Conservation (phyloP, 73 alveolate species). For the Blepharisma stoltei region DNA sequence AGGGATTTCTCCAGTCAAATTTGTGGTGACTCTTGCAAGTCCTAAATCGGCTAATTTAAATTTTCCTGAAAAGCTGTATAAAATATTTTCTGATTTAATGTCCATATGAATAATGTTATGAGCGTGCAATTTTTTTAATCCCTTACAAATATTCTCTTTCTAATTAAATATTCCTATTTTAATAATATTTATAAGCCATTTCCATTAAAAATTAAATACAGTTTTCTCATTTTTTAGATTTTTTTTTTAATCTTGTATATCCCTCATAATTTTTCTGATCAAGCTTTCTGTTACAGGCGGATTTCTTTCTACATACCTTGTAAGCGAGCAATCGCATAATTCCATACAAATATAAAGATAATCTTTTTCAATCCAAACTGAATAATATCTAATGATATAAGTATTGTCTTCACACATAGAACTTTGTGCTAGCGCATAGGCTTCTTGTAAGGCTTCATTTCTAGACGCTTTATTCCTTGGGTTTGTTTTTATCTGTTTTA, state of each 20-base stretch:
- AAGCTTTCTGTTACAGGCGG: conserved; percentile 40
- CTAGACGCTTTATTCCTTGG: conserved; percentile 36
- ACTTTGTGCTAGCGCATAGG: conserved; percentile 67
- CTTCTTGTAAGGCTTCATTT: conserved; percentile 65
- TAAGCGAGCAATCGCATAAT: conserved; percentile 56
- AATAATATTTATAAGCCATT: no score
- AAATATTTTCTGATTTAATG: conserved; percentile 93
- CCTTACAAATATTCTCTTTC: conserved; percentile 63
- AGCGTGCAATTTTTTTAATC: conserved; percentile 85
- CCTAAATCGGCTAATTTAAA: conserved; percentile 96
- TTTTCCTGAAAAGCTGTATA: conserved; percentile 64
- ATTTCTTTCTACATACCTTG: conserved; percentile 34
- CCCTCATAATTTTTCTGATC: conserved; percentile 55
- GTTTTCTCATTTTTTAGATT: no score
- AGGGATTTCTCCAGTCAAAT: conserved; percentile 55
- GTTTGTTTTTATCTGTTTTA: conserved; percentile 52
- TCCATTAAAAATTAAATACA: no score
- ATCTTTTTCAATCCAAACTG: conserved; percentile 73
- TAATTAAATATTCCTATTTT: no score
- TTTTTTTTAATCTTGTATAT: no score
- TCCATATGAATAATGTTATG: conserved; percentile 92
- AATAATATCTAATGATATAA: conserved; percentile 71
- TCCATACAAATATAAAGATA: conserved; percentile 70
- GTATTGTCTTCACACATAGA: conserved; percentile 63
- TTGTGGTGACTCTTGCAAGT: conserved; percentile 55